These are phyloP conservation scores for Rhizoctonia solani DNA, from an alignment of 1,284 basidiomycete species.

Conservation along the genomic window DNA sequence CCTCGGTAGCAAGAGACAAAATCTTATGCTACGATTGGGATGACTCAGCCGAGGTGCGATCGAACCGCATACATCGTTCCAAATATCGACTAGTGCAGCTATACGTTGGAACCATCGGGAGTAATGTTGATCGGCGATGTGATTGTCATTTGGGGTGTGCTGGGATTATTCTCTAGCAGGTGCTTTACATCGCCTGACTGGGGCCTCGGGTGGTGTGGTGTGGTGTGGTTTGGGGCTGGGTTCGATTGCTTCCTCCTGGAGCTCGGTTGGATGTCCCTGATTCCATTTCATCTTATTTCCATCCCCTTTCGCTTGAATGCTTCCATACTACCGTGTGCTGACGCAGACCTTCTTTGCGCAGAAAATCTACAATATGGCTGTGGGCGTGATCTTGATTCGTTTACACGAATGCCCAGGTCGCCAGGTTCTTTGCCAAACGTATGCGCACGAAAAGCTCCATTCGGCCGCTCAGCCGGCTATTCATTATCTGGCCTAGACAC, in stretches of 20 bases:
- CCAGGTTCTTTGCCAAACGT: background rate
- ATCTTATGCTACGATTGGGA: background rate
- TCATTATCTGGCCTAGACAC: background rate
- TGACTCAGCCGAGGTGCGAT: background rate
- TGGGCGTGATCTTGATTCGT: background rate
- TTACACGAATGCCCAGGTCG: conserved; percentile 1
- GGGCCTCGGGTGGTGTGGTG: no score
- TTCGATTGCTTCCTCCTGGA: background rate
- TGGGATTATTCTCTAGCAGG: no score
- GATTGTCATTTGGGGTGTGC: no score
- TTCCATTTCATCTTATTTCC: conserved; percentile 10
- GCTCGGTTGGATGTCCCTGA: background rate
- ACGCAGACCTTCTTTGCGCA: conserved; percentile 7
- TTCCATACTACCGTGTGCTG: conserved; percentile 17
- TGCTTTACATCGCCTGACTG: no score
- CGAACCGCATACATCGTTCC: background rate
- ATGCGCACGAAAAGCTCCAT: background rate
- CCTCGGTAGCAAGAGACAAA: background rate
- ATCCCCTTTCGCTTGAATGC: conserved; percentile 13
- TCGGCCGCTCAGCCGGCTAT: background rate
- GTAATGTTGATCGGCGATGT: no score
- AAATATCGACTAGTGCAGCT: no score
- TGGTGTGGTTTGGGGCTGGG: background rate
- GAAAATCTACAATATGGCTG: background rate
- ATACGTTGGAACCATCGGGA: no score